Percentiles rank a stretch among this genome's conserved stretches.
These are phyloP conservation scores for Macrolepiota dolichaula DNA, from an alignment of 768 basidiomycete genomes.

Conservation along the genomic window DNA sequence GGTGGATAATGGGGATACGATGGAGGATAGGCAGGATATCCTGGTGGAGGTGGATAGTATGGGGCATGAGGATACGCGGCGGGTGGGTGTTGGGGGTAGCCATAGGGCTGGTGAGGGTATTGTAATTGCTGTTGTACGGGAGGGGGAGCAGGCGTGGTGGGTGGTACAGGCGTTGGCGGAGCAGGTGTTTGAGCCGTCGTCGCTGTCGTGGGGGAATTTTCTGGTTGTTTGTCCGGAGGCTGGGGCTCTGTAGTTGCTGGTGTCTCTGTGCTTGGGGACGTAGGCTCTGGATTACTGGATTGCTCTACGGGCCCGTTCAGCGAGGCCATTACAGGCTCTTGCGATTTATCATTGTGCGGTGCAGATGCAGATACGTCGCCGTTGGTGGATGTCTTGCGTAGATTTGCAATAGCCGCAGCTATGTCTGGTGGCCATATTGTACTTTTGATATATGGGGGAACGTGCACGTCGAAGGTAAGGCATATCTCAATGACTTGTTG, in stretches of 20 bases:
- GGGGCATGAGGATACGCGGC: slow-evolving; percentile 64
- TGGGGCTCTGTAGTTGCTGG: slow-evolving; percentile 18
- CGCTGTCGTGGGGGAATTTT: slow-evolving; percentile 9
- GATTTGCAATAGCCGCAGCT: slow-evolving; percentile 54
- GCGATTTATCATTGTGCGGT: slow-evolving; percentile 3
- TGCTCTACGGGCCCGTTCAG: slow-evolving; percentile 1
- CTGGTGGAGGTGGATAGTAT: slow-evolving; percentile 53
- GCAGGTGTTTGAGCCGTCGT: slow-evolving; percentile 12
- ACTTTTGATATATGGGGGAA: slow-evolving; percentile 58
- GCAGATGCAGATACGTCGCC: slow-evolving; percentile 14
- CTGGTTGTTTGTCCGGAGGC: slow-evolving; percentile 19
- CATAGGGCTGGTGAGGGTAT: slow-evolving; percentile 57
- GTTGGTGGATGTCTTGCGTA: slow-evolving; percentile 33
- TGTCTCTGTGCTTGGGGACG: slow-evolving; percentile 14
- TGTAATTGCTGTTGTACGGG: slow-evolving; percentile 18
- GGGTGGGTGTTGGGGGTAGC: slow-evolving; percentile 40
- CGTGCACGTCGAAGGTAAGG: slow-evolving; percentile 66
- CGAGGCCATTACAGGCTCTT: slow-evolving; percentile 10
- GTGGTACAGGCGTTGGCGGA: slow-evolving; percentile 17
- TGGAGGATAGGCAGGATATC: slow-evolving; percentile 38
- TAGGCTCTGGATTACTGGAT: not conserved
- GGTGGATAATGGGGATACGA: slow-evolving; percentile 36
- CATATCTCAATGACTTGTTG: slow-evolving; percentile 80
- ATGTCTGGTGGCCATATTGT: slow-evolving; percentile 76
- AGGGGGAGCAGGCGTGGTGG: slow-evolving; percentile 14